Evolutionary conservation across 768 basidiomycete species (phyloP).

Genomic region (Suillus subalutaceus): DNA sequence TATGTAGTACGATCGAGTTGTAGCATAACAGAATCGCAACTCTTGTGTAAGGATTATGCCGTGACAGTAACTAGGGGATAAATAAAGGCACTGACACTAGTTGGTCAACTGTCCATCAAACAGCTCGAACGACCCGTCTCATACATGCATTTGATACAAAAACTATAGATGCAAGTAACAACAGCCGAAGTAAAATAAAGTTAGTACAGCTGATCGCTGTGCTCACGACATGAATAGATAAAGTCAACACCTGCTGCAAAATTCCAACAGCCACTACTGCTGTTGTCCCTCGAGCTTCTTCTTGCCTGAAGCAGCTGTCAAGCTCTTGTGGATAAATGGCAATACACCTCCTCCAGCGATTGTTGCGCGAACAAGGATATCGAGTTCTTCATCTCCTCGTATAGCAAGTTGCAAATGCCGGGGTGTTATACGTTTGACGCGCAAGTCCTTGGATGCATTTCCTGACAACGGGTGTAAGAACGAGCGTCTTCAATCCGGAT

Average conservation of each 20-base stretch:
- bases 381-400: conserved; percentile 97
- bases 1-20: background rate
- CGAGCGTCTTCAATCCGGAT: background rate
- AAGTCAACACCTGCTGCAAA: conserved; percentile 6
- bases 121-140: background rate
- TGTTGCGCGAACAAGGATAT: conserved; percentile 90
- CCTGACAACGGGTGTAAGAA: conserved; percentile 45
- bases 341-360: conserved; percentile 90
- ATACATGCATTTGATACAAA: conserved; percentile 4
- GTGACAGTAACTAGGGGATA: background rate
- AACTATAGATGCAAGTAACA: conserved; percentile 8
- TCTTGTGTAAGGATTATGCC: background rate
- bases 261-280: conserved; percentile 7
- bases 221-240: background rate
- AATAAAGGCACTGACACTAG: background rate
- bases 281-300: conserved; percentile 44
- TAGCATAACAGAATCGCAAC: background rate
- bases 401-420: conserved; percentile 96
- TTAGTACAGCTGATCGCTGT: background rate
- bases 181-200: background rate
- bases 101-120: background rate
- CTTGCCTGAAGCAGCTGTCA: conserved; percentile 57
- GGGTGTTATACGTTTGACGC: conserved; percentile 95
- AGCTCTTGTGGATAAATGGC: conserved; percentile 87
- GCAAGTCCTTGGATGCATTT: conserved; percentile 96